These are phyloP conservation scores for Curvularia verruculosa DNA, from an alignment of 2,329 filamentous ascomycete genomes.

Conservation along the genomic window DNA sequence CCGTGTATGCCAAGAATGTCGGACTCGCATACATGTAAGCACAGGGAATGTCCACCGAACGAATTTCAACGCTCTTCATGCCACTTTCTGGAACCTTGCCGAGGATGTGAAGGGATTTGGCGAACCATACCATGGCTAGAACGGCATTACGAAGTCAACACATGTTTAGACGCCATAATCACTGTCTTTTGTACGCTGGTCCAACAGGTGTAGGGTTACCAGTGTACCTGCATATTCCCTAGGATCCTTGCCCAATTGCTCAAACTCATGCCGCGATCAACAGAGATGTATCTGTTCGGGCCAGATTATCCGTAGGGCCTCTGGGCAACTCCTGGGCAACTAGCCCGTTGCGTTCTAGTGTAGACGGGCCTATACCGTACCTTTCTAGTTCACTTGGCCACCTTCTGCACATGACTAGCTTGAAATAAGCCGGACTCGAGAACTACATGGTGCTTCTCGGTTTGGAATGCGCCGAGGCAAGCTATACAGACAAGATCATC, in stretches of 20 bases:
- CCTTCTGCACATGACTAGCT: not conserved
- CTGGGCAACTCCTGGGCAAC: not conserved
- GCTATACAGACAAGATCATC: constrained; percentile 1
- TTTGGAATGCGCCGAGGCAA: constrained; percentile 1
- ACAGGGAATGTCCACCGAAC: too few species aligned
- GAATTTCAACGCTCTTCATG: not conserved
- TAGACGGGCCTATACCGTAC: not conserved
- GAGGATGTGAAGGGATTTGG: not conserved
- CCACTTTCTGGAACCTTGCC: not conserved
- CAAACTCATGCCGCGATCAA: not conserved
- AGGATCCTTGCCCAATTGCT: not conserved
- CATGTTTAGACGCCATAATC: not conserved
- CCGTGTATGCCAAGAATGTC: not conserved
- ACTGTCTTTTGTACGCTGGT: not conserved
- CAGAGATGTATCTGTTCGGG: not conserved
- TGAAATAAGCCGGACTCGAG: not conserved
- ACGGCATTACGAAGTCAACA: not conserved
- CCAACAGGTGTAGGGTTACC: not conserved
- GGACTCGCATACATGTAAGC: not conserved
- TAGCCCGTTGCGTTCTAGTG: not conserved
- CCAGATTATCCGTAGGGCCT: not conserved
- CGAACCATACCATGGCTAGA: not conserved
- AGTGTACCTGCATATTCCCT: not conserved
- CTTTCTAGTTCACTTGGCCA: not conserved
- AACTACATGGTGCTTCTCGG: not conserved